phyloP scores from a whole-genome alignment of 2,329 filamentous ascomycete genomes.

The Beauveria brongniartii region DNA sequence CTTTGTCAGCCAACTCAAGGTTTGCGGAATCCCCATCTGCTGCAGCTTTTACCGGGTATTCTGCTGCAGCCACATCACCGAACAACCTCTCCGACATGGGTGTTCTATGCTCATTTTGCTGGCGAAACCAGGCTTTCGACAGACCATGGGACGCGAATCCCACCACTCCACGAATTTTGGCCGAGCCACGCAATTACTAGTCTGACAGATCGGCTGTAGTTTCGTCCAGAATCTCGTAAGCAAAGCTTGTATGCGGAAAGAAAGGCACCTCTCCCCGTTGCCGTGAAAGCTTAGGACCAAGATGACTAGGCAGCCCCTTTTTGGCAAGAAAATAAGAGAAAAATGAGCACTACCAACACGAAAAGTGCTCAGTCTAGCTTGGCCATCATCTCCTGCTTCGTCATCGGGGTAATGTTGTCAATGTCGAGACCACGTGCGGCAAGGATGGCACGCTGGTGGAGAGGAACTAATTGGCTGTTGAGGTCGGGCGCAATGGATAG shows the following conservation, averaged over 20 bases:
- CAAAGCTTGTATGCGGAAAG: not conserved
- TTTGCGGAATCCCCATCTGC: not conserved
- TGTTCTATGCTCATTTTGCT: not conserved
- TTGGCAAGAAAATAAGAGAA: constrained; percentile 6
- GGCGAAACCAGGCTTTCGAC: not conserved
- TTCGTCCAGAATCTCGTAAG: not conserved
- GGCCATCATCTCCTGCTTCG: constrained; percentile 95
- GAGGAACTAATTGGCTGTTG: constrained; percentile 81
- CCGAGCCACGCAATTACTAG: not conserved
- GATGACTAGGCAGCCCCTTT: not conserved
- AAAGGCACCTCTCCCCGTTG: not conserved
- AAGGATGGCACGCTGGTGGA: constrained; percentile 69
- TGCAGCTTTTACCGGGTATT: not conserved
- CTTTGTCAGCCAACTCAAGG: constrained; percentile 2
- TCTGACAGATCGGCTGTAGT: not conserved
- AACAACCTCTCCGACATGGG: not conserved
- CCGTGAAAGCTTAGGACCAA: not conserved
- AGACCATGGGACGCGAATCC: not conserved
- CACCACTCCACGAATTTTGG: not conserved
- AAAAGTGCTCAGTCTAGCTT: constrained; percentile 73
- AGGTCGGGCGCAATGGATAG: constrained; percentile 87
- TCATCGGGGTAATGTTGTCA: constrained; percentile 84
- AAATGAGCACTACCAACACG: not conserved
- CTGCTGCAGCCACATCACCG: not conserved
- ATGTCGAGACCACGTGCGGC: constrained; percentile 77